A percentile compares a stretch with the other conserved stretches of the same genome.
phyloP scores from a whole-genome alignment of 148 eudicot genomes.

The Camellia japonica region DNA sequence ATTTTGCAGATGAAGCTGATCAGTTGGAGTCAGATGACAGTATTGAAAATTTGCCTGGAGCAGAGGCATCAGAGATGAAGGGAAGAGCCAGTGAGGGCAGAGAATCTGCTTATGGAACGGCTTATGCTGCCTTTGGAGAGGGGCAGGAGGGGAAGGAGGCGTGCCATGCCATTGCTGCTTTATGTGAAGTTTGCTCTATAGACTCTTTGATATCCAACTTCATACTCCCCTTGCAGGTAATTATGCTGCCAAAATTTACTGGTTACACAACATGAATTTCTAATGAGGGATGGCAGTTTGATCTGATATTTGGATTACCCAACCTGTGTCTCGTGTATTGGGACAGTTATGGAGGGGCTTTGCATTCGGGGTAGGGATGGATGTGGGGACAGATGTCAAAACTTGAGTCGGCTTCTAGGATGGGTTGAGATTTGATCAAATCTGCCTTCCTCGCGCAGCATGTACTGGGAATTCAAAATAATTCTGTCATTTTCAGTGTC shows the following conservation, averaged over 20 bases:
- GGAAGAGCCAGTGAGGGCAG: not conserved
- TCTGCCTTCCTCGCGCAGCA: too few relatives aligned
- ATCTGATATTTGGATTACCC: not conserved
- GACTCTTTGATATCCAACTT: slow-evolving; percentile 96
- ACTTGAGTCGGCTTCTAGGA: too few relatives aligned
- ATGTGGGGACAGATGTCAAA: not conserved
- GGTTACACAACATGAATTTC: not conserved
- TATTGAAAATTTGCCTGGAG: slow-evolving; percentile 18
- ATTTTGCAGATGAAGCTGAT: slow-evolving; percentile 41
- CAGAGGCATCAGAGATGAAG: not conserved
- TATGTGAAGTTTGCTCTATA: slow-evolving; percentile 92
- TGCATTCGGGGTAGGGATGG: not conserved
- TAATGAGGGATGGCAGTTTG: not conserved
- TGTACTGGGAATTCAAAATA: too few relatives aligned
- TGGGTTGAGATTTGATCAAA: too few relatives aligned
- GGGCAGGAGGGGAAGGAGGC: slow-evolving; percentile 84
- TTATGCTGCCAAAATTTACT: not conserved
- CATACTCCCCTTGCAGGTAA: slow-evolving; percentile 96
- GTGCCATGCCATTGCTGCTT: slow-evolving; percentile 93
- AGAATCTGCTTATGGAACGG: slow-evolving; percentile 70
- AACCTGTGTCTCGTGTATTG: not conserved
- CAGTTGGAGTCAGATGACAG: slow-evolving; percentile 27
- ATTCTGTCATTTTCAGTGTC: not conserved
- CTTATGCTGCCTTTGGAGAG: slow-evolving; percentile 81
- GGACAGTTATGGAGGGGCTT: not conserved